These are phyloP conservation scores for Microascus cirrosus DNA, from an alignment of 2,329 filamentous ascomycete species.

Conservation along the genomic window DNA sequence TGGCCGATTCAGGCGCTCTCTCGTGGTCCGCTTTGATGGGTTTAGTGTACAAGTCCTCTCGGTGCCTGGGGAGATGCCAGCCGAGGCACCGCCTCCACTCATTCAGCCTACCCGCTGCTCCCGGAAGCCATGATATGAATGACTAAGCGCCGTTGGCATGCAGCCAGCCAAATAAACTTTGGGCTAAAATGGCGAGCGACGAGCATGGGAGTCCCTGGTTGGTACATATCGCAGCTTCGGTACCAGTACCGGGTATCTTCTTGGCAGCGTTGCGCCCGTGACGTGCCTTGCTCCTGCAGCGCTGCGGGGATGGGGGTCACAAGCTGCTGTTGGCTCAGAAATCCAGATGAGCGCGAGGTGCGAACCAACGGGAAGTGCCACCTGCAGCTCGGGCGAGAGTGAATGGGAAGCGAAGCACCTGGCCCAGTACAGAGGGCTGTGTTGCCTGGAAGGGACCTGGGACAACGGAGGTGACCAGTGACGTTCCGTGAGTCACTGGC, in stretches of 20 bases:
- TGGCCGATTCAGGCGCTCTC: no score
- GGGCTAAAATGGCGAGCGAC: background rate
- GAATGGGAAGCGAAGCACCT: background rate
- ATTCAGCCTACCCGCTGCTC: no score
- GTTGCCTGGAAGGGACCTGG: background rate
- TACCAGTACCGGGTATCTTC: background rate
- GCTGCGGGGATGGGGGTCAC: background rate
- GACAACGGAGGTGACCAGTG: background rate
- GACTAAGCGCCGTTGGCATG: background rate
- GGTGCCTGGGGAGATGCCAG: no score
- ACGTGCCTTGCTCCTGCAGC: background rate
- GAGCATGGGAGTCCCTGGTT: background rate
- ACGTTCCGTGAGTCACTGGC: slow-evolving; percentile 4
- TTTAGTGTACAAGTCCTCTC: no score
- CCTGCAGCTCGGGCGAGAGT: background rate
- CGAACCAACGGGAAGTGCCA: background rate
- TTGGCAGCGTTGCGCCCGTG: background rate
- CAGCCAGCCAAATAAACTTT: background rate
- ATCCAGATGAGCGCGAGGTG: background rate
- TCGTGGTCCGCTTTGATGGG: no score
- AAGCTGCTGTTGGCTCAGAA: background rate
- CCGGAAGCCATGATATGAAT: no score
- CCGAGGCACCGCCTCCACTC: no score
- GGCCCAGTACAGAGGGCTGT: background rate
- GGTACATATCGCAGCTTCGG: background rate